These are phyloP conservation scores for Scutellaria barbata DNA, from an alignment of 257 asterid genomes.

Conservation along the genomic window DNA sequence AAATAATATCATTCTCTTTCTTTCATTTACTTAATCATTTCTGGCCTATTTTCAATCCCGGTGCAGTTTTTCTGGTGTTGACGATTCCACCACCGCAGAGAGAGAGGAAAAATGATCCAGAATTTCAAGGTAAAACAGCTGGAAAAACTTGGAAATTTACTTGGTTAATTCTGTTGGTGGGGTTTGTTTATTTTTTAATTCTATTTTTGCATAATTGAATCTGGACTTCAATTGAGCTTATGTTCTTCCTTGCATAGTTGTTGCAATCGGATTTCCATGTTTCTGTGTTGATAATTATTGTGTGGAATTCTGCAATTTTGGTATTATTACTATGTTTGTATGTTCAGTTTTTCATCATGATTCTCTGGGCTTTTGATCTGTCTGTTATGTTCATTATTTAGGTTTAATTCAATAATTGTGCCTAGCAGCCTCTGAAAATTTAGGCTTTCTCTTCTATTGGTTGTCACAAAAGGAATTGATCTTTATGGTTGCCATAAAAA, in stretches of 20 bases:
- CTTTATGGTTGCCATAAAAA: too few relatives aligned
- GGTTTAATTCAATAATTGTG: background rate
- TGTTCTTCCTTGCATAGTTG: too few relatives aligned
- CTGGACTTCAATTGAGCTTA: constrained; percentile 24
- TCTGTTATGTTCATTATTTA: constrained; percentile 12
- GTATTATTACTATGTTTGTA: background rate
- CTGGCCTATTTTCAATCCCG: constrained; percentile 27
- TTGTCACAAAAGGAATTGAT: too few relatives aligned
- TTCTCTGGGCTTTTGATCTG: constrained; percentile 10
- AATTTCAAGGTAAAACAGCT: constrained; percentile 44
- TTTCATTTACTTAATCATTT: constrained; percentile 35
- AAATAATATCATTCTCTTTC: constrained; percentile 9
- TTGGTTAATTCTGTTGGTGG: background rate
- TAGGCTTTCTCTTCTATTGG: too few relatives aligned
- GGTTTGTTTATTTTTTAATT: background rate
- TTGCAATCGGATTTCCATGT: too few relatives aligned
- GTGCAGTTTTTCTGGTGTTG: constrained; percentile 9
- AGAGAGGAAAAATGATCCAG: constrained; percentile 33
- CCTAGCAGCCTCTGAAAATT: too few relatives aligned
- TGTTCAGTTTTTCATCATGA: background rate
- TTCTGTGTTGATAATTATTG: background rate
- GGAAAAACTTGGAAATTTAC: background rate
- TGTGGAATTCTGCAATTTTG: constrained; percentile 21
- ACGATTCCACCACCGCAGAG: constrained; percentile 32
- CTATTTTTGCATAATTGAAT: background rate